Conservation (phyloP, 2,329 filamentous ascomycete genomes). For the Cladophialophora psammophila region DNA sequence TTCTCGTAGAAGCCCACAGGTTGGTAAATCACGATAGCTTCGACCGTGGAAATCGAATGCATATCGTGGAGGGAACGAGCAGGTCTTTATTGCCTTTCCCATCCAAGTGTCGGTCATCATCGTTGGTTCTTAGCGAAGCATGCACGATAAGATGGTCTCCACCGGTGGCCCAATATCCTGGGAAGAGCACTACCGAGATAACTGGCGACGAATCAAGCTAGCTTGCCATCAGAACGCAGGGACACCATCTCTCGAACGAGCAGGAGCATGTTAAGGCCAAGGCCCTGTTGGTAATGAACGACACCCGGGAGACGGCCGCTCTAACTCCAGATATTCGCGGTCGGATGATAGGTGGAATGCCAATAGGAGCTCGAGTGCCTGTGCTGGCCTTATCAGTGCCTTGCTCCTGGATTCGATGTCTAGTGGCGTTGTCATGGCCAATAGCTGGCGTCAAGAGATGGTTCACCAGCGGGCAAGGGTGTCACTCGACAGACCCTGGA, state of each 20-base stretch:
- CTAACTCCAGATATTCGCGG: background rate
- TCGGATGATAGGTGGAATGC: background rate
- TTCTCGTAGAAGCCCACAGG: constrained; percentile 5
- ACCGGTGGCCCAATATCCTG: constrained; percentile 4
- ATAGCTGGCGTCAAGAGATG: background rate
- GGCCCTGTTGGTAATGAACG: background rate
- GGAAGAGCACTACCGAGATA: background rate
- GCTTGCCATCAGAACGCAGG: background rate
- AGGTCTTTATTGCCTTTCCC: constrained; percentile 9
- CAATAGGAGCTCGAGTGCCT: background rate
- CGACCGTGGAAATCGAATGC: background rate
- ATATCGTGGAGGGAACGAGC: background rate
- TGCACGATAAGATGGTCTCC: constrained; percentile 8
- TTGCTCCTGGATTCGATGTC: background rate
- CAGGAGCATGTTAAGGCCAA: constrained; percentile 6
- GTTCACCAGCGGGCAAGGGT: background rate
- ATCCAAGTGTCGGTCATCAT: background rate
- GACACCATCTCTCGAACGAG: constrained; percentile 13
- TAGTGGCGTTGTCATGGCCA: constrained; percentile 3
- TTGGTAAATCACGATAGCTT: background rate
- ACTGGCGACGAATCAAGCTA: background rate
- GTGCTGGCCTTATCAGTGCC: constrained; percentile 16
- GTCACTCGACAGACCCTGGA: background rate
- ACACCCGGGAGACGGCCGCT: constrained; percentile 8
- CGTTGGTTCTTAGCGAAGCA: constrained; percentile 4